Evolutionary conservation across 2,329 filamentous ascomycete genomes (phyloP), one percentile per base, ranked within the genome.

Genomic region (Arachnopeziza araneosa): DNA sequence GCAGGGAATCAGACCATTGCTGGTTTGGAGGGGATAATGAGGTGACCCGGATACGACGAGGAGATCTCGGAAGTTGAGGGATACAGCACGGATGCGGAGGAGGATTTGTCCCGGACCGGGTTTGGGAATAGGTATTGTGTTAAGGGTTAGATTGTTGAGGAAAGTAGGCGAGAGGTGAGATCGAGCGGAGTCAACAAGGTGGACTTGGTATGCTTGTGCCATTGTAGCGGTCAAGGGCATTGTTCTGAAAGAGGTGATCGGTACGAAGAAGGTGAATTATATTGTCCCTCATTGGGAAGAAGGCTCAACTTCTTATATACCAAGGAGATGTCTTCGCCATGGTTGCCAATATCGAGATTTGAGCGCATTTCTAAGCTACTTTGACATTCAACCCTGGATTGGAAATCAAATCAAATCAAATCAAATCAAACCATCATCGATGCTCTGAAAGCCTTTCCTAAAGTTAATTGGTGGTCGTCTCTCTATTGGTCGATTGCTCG

Each of bases 1-100:
- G 71, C 83, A 85, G 1, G 86, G 85, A 1, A 89, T 83, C 1
- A 63, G 19, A 12, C 55, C 57, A 2, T 49, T 3, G 1, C 32
- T 14, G 1, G 59, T 55, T 8, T 19, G 12, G 10, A 57, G 21
- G 9, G 63, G 59, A 52, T 66, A 67, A 14, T 59, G 32, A 22
- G 64, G 63, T 5, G 63, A 65, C 61, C 50, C 24, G 30, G 61
- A 57, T 36, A 66, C 10, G 22, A 54, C 50, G 22, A 66, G 58
- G 44, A 65, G 55, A 50, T 67, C 65, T 17, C 65, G 60, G 54
- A 49, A 63, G 56, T 67, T 67, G 44, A 67, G 63, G 22, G 60
- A 50, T 26, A 52, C 61, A 21, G 59, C 63, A 26, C 60, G 61
- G 54, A 67, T 62, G 21, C 60, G 59, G 55, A 67, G 23, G 12